A percentile compares a stretch with the other conserved stretches of the same genome.
Evolutionary conservation across 1,284 basidiomycete species (phyloP).

Genomic region (Pyrrhoderma lamaoense): DNA sequence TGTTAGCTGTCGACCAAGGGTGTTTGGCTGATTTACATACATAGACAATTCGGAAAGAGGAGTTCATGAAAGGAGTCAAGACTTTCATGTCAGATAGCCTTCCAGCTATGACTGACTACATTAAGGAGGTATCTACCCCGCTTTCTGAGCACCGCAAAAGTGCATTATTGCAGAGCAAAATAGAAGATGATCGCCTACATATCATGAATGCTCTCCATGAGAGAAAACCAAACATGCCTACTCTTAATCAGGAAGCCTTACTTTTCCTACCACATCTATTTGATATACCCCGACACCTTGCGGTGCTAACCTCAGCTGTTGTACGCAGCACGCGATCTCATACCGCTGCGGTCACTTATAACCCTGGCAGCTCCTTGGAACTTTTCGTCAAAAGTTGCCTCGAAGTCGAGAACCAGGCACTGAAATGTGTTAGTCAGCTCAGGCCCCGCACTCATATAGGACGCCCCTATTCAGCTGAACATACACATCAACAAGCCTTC

Average conservation of each 20-base stretch:
- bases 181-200: slow-evolving; percentile 44
- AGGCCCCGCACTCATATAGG: slow-evolving; percentile 31
- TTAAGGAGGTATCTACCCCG: slow-evolving; percentile 59
- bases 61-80: slow-evolving; percentile 64
- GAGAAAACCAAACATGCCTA: slow-evolving; percentile 43
- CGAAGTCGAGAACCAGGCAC: slow-evolving; percentile 64
- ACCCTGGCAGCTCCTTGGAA: slow-evolving; percentile 30
- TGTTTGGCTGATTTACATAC: slow-evolving; percentile 2
- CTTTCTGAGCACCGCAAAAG: slow-evolving; percentile 28
- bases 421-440: slow-evolving; percentile 53
- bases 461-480: slow-evolving; percentile 25
- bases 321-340: slow-evolving; percentile 43
- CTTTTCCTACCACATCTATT: slow-evolving; percentile 61
- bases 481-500: slow-evolving; percentile 9
- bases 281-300: slow-evolving; percentile 66
- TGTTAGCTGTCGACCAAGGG: neutral
- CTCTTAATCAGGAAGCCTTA: slow-evolving; percentile 60
- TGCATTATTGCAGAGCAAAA: slow-evolving; percentile 27
- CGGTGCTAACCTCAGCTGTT: slow-evolving; percentile 64
- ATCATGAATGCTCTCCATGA: slow-evolving; percentile 50
- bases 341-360: slow-evolving; percentile 23
- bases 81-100: slow-evolving; percentile 54
- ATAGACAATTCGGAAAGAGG: slow-evolving; percentile 60
- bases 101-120: slow-evolving; percentile 68
- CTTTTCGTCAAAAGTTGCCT: slow-evolving; percentile 57